These are phyloP conservation scores for Naganishia cerealis DNA, from an alignment of 1,284 basidiomycete species.

Conservation along the genomic window DNA sequence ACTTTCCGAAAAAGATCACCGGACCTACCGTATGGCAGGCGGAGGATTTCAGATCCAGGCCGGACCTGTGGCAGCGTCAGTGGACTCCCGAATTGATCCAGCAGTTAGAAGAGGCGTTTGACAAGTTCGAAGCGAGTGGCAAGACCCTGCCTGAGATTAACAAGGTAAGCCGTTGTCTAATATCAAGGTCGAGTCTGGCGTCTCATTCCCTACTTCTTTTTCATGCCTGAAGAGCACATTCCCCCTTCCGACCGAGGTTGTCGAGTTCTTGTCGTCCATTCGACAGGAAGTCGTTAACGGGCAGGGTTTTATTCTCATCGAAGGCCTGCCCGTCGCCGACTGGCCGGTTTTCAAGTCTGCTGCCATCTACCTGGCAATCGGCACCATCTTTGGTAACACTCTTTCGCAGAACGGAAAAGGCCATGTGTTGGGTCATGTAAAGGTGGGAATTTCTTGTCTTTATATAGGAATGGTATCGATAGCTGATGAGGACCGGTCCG, in stretches of 20 bases:
- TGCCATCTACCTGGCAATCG: slow-evolving; percentile 54
- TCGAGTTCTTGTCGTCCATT: slow-evolving; percentile 38
- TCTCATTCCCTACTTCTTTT: background rate
- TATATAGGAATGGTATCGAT: background rate
- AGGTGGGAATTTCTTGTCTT: slow-evolving; percentile 39
- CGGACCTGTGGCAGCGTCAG: slow-evolving; percentile 41
- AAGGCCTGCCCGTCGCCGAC: slow-evolving; percentile 51
- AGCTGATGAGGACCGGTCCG: background rate
- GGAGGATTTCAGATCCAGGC: slow-evolving; percentile 40
- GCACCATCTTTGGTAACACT: slow-evolving; percentile 49
- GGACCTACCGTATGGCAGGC: slow-evolving; percentile 46
- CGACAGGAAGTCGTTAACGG: slow-evolving; percentile 44
- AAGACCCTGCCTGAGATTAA: slow-evolving; percentile 40
- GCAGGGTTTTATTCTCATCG: slow-evolving; percentile 54
- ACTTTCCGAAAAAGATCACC: slow-evolving; percentile 49
- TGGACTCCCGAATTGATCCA: slow-evolving; percentile 40
- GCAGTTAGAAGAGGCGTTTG: slow-evolving; percentile 41
- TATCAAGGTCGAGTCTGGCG: too few species aligned
- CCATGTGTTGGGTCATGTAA: slow-evolving; percentile 56
- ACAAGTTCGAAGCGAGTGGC: slow-evolving; percentile 38
- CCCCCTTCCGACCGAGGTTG: slow-evolving; percentile 37
- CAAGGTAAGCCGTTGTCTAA: slow-evolving; percentile 34
- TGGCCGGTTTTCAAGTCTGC: slow-evolving; percentile 51
- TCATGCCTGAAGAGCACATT: slow-evolving; percentile 40
- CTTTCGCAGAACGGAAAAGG: slow-evolving; percentile 54